Percentiles rank a stretch among this genome's conserved stretches.
phyloP scores from a whole-genome alignment of 1,284 basidiomycete genomes.

The Xerocomus nothofagi region DNA sequence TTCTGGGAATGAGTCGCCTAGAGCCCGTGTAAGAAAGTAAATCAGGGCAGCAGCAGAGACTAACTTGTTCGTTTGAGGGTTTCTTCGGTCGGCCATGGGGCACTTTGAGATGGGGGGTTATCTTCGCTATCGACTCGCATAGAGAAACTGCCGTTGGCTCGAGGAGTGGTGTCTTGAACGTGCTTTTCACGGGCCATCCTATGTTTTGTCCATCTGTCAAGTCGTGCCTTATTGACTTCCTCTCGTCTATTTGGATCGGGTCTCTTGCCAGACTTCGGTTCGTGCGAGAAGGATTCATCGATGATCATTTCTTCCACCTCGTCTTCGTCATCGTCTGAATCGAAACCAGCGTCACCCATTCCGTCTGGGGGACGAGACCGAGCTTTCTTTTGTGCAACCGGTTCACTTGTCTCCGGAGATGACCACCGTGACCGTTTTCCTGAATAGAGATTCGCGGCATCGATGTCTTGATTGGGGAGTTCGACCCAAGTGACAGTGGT shows the following conservation, averaged over 20 bases:
- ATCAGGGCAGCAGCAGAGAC: slow-evolving; percentile 2
- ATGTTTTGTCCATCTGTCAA: slow-evolving; percentile 30
- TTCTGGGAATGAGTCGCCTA: slow-evolving; percentile 13
- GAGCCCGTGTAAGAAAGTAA: slow-evolving; percentile 14
- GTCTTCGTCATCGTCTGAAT: slow-evolving; percentile 51
- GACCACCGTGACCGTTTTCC: slow-evolving; percentile 35
- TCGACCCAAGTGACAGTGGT: slow-evolving; percentile 40
- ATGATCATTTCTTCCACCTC: slow-evolving; percentile 59
- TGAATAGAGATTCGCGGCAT: slow-evolving; percentile 15
- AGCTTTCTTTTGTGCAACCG: slow-evolving; percentile 27
- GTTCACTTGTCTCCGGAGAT: slow-evolving; percentile 20
- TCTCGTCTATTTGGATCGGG: slow-evolving; percentile 22
- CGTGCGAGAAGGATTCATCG: slow-evolving; percentile 39
- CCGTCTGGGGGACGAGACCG: slow-evolving; percentile 19
- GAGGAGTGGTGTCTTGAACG: slow-evolving; percentile 8
- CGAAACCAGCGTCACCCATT: slow-evolving; percentile 13
- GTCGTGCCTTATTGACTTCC: slow-evolving; percentile 23
- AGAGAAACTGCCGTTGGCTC: slow-evolving; percentile 32
- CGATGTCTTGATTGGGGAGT: slow-evolving; percentile 16
- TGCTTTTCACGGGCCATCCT: slow-evolving; percentile 16
- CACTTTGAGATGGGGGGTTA: slow-evolving; percentile 13
- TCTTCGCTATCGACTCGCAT: slow-evolving; percentile 31
- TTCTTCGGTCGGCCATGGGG: slow-evolving; percentile 24
- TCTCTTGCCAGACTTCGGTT: slow-evolving; percentile 11
- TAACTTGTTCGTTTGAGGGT: slow-evolving; percentile 50